Conservation (phyloP, 2,329 filamentous ascomycete species). For the Sarocladium strictum region DNA sequence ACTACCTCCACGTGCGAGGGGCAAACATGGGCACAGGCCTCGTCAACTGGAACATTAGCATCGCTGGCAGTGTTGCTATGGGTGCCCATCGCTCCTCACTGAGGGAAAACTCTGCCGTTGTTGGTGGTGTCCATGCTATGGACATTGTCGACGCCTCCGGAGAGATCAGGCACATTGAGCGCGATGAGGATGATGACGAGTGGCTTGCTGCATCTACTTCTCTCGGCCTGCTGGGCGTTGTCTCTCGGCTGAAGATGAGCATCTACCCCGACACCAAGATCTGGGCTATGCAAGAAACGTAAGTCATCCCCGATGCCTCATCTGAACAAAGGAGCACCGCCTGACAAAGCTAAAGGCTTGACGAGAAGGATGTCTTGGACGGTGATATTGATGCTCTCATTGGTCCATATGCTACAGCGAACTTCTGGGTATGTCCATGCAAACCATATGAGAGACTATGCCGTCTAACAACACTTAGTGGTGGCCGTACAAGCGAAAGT, state of each 20-base stretch:
- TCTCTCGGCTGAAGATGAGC: slow-evolving; percentile 41
- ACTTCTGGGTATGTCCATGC: slow-evolving; percentile 37
- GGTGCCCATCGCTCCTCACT: slow-evolving; percentile 44
- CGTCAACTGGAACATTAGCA: slow-evolving; percentile 49
- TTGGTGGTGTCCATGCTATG: slow-evolving; percentile 39
- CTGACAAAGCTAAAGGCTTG: slow-evolving; percentile 23
- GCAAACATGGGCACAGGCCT: slow-evolving; percentile 44
- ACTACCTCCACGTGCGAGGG: slow-evolving; percentile 39
- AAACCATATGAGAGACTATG: background rate
- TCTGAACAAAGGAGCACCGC: background rate
- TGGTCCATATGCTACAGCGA: slow-evolving; percentile 43
- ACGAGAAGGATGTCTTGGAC: slow-evolving; percentile 41
- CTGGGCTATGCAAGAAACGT: slow-evolving; percentile 43
- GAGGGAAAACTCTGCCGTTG: slow-evolving; percentile 42
- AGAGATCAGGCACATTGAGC: slow-evolving; percentile 33
- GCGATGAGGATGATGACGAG: slow-evolving; percentile 36
- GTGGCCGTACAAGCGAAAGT: slow-evolving; percentile 46
- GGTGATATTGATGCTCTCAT: slow-evolving; percentile 45
- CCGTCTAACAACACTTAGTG: slow-evolving; percentile 26
- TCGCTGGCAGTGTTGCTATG: slow-evolving; percentile 46
- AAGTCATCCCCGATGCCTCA: slow-evolving; percentile 17
- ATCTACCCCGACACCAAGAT: slow-evolving; percentile 47
- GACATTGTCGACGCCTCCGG: slow-evolving; percentile 44
- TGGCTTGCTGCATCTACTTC: slow-evolving; percentile 48
- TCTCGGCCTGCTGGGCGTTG: slow-evolving; percentile 40